Conservation (phyloP, 2,329 filamentous ascomycete species). For the Talaromyces verruculosus region DNA sequence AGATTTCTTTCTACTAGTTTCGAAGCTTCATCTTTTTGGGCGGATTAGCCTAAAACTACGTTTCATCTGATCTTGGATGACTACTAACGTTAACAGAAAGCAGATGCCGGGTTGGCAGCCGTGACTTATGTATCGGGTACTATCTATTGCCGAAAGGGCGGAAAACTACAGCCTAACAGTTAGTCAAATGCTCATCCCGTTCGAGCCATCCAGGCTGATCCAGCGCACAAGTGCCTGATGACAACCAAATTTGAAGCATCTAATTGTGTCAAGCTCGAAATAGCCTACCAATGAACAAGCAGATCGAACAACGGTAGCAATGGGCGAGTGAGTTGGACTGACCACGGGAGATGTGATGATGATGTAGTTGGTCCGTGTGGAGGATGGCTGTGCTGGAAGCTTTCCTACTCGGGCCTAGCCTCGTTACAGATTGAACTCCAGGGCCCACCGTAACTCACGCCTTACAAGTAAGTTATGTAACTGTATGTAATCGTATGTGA, state of each 20-base stretch:
- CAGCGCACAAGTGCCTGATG: background rate
- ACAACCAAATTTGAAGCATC: background rate
- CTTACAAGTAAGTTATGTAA: background rate
- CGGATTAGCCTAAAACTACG: slow-evolving; percentile 3
- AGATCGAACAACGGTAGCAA: background rate
- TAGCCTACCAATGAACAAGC: background rate
- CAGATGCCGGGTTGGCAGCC: background rate
- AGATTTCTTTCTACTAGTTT: background rate
- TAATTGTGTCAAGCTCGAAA: background rate
- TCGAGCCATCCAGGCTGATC: background rate
- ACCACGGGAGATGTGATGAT: slow-evolving; percentile 17
- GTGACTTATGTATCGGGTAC: background rate
- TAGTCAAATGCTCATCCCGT: background rate
- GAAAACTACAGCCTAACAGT: background rate
- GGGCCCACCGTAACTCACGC: background rate
- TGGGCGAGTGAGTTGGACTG: slow-evolving; percentile 1
- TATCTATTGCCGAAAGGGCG: background rate
- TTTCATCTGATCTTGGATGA: background rate
- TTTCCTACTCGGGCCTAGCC: slow-evolving; percentile 1
- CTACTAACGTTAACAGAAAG: background rate
- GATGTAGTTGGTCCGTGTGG: slow-evolving; percentile 17
- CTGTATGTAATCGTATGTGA: background rate
- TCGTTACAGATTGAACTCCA: slow-evolving; percentile 3
- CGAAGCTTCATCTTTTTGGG: background rate
- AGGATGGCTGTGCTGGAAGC: slow-evolving; percentile 16